Evolutionary conservation across 257 asterid genomes (phyloP).

Genomic region (Solanum infundibuliforme): DNA sequence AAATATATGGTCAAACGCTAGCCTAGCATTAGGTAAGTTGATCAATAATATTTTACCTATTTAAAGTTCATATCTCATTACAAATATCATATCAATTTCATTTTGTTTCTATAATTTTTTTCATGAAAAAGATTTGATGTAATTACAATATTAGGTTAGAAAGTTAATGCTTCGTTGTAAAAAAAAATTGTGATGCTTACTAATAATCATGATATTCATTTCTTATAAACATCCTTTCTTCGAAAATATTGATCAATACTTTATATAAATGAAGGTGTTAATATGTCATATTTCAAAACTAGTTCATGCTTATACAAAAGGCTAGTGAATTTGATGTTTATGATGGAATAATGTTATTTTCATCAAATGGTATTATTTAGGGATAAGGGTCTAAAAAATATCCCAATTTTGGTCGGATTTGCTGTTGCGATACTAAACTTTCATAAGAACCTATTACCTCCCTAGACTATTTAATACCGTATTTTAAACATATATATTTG

Average conservation of each 20-base stretch:
- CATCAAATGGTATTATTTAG: not conserved
- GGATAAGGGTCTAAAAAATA: no score
- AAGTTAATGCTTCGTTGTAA: not conserved
- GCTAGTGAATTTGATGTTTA: not conserved
- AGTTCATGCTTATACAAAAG: not conserved
- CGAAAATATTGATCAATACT: not conserved
- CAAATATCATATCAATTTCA: not conserved
- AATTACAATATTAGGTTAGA: not conserved
- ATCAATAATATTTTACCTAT: not conserved
- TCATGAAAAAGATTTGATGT: not conserved
- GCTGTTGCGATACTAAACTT: no score
- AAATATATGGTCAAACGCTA: no score
- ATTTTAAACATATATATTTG: no score
- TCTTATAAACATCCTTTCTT: not conserved
- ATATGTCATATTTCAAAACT: not conserved
- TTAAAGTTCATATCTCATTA: not conserved
- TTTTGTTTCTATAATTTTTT: not conserved
- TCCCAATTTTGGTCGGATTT: no score
- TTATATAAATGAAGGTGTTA: not conserved
- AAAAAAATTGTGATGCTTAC: not conserved
- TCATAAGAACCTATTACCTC: no score
- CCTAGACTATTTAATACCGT: no score
- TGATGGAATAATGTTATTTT: not conserved
- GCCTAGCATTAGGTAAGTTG: not conserved
- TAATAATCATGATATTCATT: not conserved